Evolutionary conservation across 371 early-diverging fungal species (phyloP).

Genomic region (Sporodiniella umbellata): DNA sequence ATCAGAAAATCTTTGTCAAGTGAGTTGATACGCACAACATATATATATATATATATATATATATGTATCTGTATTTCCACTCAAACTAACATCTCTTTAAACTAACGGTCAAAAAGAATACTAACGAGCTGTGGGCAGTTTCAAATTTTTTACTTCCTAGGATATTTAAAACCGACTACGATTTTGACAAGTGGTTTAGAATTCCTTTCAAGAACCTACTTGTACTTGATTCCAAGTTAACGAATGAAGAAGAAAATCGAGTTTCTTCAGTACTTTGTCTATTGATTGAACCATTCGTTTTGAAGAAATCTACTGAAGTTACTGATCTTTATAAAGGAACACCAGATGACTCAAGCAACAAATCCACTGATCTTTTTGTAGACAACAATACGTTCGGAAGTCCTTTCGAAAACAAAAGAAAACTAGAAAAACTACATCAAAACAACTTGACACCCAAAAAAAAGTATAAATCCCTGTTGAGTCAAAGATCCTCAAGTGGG

Average conservation of each 20-base stretch:
- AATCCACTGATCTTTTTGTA: conserved; percentile 3
- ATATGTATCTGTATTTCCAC: too few relatives aligned
- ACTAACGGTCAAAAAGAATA: too few relatives aligned
- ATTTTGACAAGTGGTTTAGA: conserved; percentile 99
- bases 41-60: not conserved
- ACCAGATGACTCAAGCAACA: too few relatives aligned
- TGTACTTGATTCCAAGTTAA: conserved; percentile 84
- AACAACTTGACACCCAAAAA: conserved; percentile 60
- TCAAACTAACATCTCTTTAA: too few relatives aligned
- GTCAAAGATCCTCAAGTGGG: conserved; percentile 85
- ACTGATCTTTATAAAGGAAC: too few relatives aligned
- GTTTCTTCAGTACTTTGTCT: conserved; percentile 95
- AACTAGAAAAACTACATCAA: conserved; percentile 72
- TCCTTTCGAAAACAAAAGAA: too few relatives aligned
- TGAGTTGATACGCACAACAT: conserved; percentile 15
- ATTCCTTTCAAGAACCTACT: conserved; percentile 89
- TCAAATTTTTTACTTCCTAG: conserved; percentile 97
- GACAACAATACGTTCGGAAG: conserved; percentile 94
- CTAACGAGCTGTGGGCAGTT: conserved; percentile 97
- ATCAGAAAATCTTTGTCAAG: conserved; percentile 98
- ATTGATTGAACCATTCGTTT: conserved; percentile 96
- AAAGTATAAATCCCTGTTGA: conserved; percentile 92
- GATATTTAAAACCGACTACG: conserved; percentile 92
- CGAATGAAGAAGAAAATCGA: conserved; percentile 98
- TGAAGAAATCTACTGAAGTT: too few relatives aligned